Evolutionary conservation across 1,284 basidiomycete genomes (phyloP), one percentile per base, ranked within the genome.

Genomic region (Ustilago lituana): DNA sequence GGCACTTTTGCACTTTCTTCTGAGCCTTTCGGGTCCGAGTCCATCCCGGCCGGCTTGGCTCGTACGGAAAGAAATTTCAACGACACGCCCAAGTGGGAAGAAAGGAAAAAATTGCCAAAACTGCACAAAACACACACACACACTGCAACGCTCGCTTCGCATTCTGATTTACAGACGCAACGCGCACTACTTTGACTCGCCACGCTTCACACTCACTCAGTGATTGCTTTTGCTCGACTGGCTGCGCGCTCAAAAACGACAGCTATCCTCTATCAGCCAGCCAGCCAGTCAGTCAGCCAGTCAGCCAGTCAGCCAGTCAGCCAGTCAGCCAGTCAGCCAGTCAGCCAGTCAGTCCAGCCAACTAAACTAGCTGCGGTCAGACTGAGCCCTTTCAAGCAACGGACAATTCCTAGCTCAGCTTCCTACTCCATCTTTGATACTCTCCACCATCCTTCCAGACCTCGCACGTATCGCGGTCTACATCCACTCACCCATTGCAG

Each of bases 1-100:
- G n/a, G n/a, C n/a, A n/a, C n/a, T n/a, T n/a, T n/a, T n/a, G n/a
- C n/a, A n/a, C 50, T 61, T 56, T 62, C 47, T 56, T 50, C 48
- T 41, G n/a, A 49, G 43, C 44, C 43, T 51, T 41, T 61, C 52
- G 47, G 59, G 37, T 40, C 48, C 59, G 52, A 41, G 17, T 52
- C 23, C 4, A 52, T 43, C 17, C 15, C 11, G 5, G 5, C 17
- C 43, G 49, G 49, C 40, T 43, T 35, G 36, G 49, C 49, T 56
- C 59, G 59, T 62, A 55, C 59, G 59, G 35, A 43, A 51, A 31
- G 39, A 26, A 17, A 58, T 27, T 32, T 39, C 24, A 40, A 40
- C 48, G 38, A 44, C n/a, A 47, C 33, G 14, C 48, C 41, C 22
- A 20, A 44, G 22, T 24, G 40, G 29, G 33, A 44, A 36, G 39